A percentile compares a stretch with the other conserved stretches of the same genome.
Conservation (phyloP, 2,329 filamentous ascomycete species). For the Xylariaceae sp. region DNA sequence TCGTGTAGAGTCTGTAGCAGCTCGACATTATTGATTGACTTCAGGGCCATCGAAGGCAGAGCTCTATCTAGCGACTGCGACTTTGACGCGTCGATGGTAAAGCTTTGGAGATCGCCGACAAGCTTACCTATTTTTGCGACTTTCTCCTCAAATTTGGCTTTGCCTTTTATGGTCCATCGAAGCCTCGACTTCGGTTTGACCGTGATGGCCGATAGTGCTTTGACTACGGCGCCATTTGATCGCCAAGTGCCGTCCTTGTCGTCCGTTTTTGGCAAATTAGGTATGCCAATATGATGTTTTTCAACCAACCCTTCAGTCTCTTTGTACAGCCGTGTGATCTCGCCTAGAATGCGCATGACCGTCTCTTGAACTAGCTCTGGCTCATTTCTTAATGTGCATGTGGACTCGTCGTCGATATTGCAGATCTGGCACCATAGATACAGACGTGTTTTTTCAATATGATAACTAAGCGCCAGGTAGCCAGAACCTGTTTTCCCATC, state of each 20-base stretch:
- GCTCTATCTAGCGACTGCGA: slow-evolving; percentile 1
- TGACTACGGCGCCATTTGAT: neutral
- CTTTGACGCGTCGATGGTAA: neutral
- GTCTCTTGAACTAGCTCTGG: slow-evolving; percentile 2
- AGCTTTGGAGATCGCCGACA: slow-evolving; percentile 2
- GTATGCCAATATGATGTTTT: neutral
- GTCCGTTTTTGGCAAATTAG: neutral
- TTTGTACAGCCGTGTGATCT: neutral
- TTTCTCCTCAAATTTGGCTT: slow-evolving; percentile 8
- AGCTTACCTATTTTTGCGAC: neutral
- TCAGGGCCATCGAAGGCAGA: slow-evolving; percentile 7
- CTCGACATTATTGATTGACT: neutral
- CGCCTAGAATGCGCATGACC: neutral
- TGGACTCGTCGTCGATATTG: neutral
- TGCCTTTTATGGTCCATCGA: slow-evolving; percentile 13
- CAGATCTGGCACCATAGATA: slow-evolving; percentile 13
- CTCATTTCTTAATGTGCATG: slow-evolving; percentile 5
- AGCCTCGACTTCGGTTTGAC: slow-evolving; percentile 3
- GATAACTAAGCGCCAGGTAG: slow-evolving; percentile 10
- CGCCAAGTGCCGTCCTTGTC: neutral
- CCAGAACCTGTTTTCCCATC: slow-evolving; percentile 2
- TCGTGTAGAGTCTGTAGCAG: slow-evolving; percentile 9
- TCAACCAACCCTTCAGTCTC: slow-evolving; percentile 1
- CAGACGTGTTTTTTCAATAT: slow-evolving; percentile 19
- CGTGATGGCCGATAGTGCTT: neutral